Evolutionary conservation across 371 early-diverging fungal genomes (phyloP).

Genomic region (Mucor irregularis): DNA sequence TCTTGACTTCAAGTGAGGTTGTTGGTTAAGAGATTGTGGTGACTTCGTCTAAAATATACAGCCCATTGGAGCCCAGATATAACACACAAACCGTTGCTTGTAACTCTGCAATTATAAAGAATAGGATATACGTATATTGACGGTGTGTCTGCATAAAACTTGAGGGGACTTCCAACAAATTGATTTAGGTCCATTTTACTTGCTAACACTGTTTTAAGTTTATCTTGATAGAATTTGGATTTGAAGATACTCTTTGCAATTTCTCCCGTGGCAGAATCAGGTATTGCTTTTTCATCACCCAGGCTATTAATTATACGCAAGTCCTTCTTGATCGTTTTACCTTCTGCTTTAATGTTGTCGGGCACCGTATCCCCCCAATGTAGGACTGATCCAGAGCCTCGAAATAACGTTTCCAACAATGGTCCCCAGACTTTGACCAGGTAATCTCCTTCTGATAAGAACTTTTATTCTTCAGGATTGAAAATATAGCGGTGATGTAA

Average conservation of each 20-base stretch:
- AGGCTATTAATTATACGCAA: background rate
- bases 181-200: constrained; percentile 14
- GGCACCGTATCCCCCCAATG: constrained; percentile 15
- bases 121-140: constrained; percentile 6
- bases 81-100: constrained; percentile 11
- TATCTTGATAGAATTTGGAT: constrained; percentile 14
- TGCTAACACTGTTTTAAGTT: constrained; percentile 13
- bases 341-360: constrained; percentile 6
- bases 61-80: constrained; percentile 6
- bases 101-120: constrained; percentile 9
- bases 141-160: background rate
- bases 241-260: constrained; percentile 2
- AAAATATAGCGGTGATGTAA: constrained; percentile 10
- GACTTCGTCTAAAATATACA: constrained; percentile 11
- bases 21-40: constrained; percentile 10
- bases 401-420: constrained; percentile 8
- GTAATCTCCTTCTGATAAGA: constrained; percentile 15
- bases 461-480: constrained; percentile 4
- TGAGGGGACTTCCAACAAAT: constrained; percentile 1
- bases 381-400: background rate
- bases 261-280: constrained; percentile 8
- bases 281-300: background rate
- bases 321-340: background rate
- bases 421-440: constrained; percentile 12
- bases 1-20: constrained; percentile 2